Conservation (phyloP, 768 basidiomycete genomes). For the Lentinula sp. region DNA sequence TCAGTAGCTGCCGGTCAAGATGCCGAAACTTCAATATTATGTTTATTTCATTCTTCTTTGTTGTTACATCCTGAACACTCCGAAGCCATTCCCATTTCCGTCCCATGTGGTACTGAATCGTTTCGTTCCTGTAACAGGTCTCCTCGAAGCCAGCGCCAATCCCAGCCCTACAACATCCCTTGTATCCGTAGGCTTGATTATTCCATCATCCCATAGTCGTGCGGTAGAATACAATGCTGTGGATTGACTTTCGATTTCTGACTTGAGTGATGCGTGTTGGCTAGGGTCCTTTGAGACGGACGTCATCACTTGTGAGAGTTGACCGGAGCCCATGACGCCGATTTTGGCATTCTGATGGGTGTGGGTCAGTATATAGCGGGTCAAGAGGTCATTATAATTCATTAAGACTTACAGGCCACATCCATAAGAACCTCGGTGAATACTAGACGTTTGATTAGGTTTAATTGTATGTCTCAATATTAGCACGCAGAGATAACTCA, state of each 20-base stretch:
- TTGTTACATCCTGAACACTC: conserved; percentile 80
- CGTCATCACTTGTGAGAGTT: conserved; percentile 90
- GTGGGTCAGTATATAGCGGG: background rate
- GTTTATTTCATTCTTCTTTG: background rate
- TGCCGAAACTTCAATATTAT: background rate
- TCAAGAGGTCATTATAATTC: background rate
- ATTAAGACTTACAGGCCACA: conserved; percentile 79
- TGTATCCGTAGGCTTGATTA: conserved; percentile 86
- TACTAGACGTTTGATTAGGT: conserved; percentile 43
- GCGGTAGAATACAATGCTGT: conserved; percentile 85
- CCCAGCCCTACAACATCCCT: conserved; percentile 83
- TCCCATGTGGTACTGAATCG: conserved; percentile 59
- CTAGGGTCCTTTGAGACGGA: conserved; percentile 56
- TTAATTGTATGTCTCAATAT: background rate
- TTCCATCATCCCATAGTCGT: conserved; percentile 91
- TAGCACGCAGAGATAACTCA: conserved; percentile 33
- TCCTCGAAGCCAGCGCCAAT: conserved; percentile 68
- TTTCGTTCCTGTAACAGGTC: conserved; percentile 10
- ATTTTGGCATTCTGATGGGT: conserved; percentile 75
- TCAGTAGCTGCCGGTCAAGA: background rate
- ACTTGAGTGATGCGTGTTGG: conserved; percentile 68
- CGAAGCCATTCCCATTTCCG: conserved; percentile 66
- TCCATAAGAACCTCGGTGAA: conserved; percentile 93
- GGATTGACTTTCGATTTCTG: conserved; percentile 85
- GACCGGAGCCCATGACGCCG: conserved; percentile 92